These are phyloP conservation scores for Brassica nigra DNA, from an alignment of 345 rosid genomes.

Conservation along the genomic window DNA sequence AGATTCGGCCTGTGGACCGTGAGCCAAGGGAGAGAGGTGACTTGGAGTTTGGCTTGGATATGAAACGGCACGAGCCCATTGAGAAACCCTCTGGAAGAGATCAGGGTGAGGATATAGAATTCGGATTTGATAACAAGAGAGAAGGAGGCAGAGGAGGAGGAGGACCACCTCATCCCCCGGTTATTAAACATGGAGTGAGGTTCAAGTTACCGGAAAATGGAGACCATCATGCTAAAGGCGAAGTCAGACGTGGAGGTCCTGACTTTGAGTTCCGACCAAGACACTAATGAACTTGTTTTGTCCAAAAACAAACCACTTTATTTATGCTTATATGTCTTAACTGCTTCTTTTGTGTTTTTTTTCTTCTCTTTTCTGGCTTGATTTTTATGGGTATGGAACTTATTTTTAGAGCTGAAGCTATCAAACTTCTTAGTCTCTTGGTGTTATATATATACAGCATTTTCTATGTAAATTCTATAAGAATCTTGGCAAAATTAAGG, in stretches of 20 bases:
- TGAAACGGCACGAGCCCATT: slow-evolving; percentile 26
- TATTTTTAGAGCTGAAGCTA: slow-evolving; percentile 23
- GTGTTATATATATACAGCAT: slow-evolving; percentile 6
- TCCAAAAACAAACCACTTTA: slow-evolving; percentile 17
- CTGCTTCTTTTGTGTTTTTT: neutral
- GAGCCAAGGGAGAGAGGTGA: slow-evolving; percentile 45
- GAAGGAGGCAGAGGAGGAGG: slow-evolving; percentile 21
- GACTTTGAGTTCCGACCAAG: slow-evolving; percentile 37
- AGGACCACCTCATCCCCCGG: slow-evolving; percentile 24
- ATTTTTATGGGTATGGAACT: slow-evolving; percentile 7
- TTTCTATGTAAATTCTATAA: neutral
- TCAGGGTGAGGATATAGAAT: slow-evolving; percentile 28
- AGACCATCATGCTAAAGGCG: slow-evolving; percentile 20
- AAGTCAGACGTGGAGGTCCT: slow-evolving; percentile 35
- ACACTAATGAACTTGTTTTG: slow-evolving; percentile 14
- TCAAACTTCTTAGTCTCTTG: slow-evolving; percentile 16
- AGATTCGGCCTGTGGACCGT: slow-evolving; percentile 41
- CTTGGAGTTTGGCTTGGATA: slow-evolving; percentile 40
- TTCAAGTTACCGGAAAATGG: slow-evolving; percentile 41
- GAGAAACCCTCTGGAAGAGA: slow-evolving; percentile 23
- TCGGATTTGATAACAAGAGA: slow-evolving; percentile 43
- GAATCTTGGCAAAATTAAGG: neutral
- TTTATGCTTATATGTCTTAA: neutral
- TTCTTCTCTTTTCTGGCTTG: neutral
- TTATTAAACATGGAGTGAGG: slow-evolving; percentile 41